Percentiles rank a stretch among this genome's conserved stretches.
phyloP scores from a whole-genome alignment of 345 rosid species.

The Citrus maxima region DNA sequence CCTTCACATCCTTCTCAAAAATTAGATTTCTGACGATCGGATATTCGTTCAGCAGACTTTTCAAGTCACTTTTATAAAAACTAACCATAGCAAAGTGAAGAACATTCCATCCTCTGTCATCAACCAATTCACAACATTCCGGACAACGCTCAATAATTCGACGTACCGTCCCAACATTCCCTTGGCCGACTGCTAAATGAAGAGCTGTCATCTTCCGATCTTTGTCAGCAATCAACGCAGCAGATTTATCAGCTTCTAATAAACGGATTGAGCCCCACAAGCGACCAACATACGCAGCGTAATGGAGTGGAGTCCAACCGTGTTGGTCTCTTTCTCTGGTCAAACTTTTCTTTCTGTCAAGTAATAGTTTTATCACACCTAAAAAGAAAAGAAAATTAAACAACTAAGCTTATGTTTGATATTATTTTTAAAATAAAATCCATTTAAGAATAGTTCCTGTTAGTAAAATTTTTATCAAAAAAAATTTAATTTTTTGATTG shows the following conservation, averaged over 20 bases:
- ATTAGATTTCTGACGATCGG: not conserved
- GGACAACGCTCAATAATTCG: not conserved
- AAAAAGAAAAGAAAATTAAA: not conserved
- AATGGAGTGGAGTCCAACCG: no score
- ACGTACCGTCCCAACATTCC: fast-evolving
- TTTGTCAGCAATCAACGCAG: not conserved
- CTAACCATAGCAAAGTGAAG: not conserved
- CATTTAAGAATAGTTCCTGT: no score
- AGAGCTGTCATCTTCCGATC: not conserved
- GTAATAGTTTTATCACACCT: not conserved
- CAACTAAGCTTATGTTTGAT: no score
- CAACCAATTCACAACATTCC: not conserved
- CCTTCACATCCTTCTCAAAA: not conserved
- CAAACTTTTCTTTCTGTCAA: not conserved
- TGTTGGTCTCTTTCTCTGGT: not conserved
- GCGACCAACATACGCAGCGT: no score
- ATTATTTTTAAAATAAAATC: no score
- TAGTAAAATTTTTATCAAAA: no score
- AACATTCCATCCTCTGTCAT: not conserved
- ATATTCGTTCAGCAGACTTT: fast-evolving
- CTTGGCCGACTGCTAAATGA: not conserved
- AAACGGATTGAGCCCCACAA: no score
- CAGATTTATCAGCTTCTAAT: not conserved
- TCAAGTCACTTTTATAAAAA: not conserved
- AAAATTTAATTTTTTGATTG: no score